Evolutionary conservation across 108 stramenopile species (phyloP).

Genomic region (Aurantiochytrium sp.): DNA sequence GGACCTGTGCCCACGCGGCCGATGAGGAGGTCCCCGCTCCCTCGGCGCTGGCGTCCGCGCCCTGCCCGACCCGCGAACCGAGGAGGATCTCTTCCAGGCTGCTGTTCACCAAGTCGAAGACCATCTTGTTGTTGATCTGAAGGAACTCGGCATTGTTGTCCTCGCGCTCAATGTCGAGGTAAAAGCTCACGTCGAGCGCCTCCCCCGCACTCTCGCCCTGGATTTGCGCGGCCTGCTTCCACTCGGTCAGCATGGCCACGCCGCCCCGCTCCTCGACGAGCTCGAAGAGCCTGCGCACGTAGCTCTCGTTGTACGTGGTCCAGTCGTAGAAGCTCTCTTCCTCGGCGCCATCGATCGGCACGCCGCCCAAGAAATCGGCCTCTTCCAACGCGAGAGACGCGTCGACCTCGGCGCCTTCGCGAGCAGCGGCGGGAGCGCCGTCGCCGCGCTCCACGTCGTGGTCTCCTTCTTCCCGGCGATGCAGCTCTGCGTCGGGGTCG

Average conservation of each 20-base stretch:
- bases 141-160: not conserved
- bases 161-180: not conserved
- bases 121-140: constrained; percentile 29
- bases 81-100: not conserved
- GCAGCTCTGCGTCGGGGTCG: too few species aligned
- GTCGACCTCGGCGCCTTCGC: too few species aligned
- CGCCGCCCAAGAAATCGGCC: too few species aligned
- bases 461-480: too few species aligned
- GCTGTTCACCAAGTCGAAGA: constrained; percentile 10
- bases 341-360: too few species aligned
- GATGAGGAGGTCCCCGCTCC: too few species aligned
- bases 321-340: not conserved
- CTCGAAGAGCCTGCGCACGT: not conserved
- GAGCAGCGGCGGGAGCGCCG: too few species aligned
- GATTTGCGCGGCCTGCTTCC: not conserved
- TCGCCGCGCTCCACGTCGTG: too few species aligned
- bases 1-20: not conserved
- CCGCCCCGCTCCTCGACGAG: not conserved
- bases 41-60: too few species aligned
- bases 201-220: not conserved
- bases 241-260: not conserved
- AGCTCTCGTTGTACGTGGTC: not conserved
- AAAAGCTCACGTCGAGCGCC: not conserved
- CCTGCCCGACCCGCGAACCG: not conserved
- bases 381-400: too few species aligned